phyloP scores from a whole-genome alignment of 1,139 yeast species.

The Meyerozyma guilliermondii region DNA sequence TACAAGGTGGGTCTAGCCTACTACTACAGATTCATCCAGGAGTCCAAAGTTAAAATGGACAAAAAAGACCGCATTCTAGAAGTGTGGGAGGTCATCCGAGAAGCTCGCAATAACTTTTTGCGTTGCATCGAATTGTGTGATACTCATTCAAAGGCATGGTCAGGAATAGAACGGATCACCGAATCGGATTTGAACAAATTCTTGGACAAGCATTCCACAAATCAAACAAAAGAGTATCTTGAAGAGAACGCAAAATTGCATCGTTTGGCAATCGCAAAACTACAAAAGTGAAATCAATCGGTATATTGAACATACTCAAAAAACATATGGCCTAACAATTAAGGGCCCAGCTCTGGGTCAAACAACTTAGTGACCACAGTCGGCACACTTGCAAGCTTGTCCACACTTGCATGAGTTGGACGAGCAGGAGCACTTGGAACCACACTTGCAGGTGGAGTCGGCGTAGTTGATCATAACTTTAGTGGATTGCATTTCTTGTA shows the following conservation, averaged over 20 bases:
- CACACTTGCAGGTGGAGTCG: background rate
- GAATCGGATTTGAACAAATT: slow-evolving; percentile 4
- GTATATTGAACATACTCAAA: background rate
- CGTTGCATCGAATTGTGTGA: slow-evolving; percentile 76
- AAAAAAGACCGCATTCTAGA: slow-evolving; percentile 14
- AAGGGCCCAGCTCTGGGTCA: too few relatives aligned
- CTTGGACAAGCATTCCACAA: slow-evolving; percentile 2
- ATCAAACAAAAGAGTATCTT: slow-evolving; percentile 3
- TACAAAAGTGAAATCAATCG: background rate
- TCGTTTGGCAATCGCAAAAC: background rate
- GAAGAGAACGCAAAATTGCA: slow-evolving; percentile 2
- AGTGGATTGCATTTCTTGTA: background rate
- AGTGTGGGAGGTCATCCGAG: slow-evolving; percentile 20
- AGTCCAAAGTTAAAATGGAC: slow-evolving; percentile 9
- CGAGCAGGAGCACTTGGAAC: background rate
- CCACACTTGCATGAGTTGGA: slow-evolving; percentile 1
- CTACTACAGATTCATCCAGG: slow-evolving; percentile 16
- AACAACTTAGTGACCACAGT: background rate
- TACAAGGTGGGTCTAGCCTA: slow-evolving; percentile 48
- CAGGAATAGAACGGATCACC: slow-evolving; percentile 52
- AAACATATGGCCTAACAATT: too few relatives aligned
- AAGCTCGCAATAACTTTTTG: slow-evolving; percentile 51
- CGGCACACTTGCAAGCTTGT: background rate
- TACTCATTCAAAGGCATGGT: slow-evolving; percentile 68
- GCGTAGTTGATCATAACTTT: background rate